phyloP scores from a whole-genome alignment of 345 rosid species.

The Toxicodendron radicans region DNA sequence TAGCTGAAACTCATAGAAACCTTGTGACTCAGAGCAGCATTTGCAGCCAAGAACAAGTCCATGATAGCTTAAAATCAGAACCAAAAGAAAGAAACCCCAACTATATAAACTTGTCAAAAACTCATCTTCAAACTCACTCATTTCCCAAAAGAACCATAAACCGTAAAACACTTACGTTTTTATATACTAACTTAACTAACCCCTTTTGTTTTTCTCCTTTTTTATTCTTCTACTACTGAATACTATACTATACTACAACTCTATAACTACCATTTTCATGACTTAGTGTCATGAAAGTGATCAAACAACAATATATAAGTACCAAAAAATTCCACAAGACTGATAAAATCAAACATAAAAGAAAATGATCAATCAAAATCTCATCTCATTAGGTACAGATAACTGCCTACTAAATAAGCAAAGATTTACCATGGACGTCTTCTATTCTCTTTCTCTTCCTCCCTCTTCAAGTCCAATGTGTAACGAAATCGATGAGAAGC shows the following conservation, averaged over 20 bases:
- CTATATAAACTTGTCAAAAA: conserved; percentile 4
- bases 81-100: conserved; percentile 18
- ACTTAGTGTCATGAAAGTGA: conserved; percentile 34
- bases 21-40: conserved; percentile 44
- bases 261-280: conserved; percentile 31
- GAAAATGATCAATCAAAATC: conserved; percentile 6
- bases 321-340: neutral
- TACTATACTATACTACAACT: conserved; percentile 21
- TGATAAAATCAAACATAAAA: neutral
- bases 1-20: conserved; percentile 34
- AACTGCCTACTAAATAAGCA: neutral
- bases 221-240: conserved; percentile 23
- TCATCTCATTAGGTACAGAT: neutral
- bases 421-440: conserved; percentile 32
- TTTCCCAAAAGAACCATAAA: conserved; percentile 49
- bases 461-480: conserved; percentile 89
- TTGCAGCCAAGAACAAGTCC: conserved; percentile 47
- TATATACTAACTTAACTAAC: conserved; percentile 25
- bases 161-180: conserved; percentile 32
- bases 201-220: conserved; percentile 15
- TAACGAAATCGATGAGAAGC: conserved; percentile 97
- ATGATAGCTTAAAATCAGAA: conserved; percentile 22
- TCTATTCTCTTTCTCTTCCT: conserved; percentile 69
- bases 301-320: conserved; percentile 11
- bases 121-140: conserved; percentile 20